These are phyloP conservation scores for Ogataea wickerhamii DNA, from an alignment of 805 yeast species.

Conservation along the genomic window DNA sequence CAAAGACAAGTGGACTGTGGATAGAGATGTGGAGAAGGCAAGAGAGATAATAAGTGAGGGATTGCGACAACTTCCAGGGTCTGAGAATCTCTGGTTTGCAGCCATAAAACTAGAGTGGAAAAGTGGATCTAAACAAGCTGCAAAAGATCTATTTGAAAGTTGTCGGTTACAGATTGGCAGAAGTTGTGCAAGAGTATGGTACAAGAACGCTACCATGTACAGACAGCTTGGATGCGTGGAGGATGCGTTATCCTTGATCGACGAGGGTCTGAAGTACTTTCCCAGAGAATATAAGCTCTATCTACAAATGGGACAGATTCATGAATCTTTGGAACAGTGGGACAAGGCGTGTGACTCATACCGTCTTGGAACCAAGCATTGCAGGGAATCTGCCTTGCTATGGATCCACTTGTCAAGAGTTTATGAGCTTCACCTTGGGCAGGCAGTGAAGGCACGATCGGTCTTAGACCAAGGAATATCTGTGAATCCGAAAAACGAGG, in stretches of 20 bases:
- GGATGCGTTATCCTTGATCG: constrained; percentile 38
- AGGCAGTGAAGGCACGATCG: constrained; percentile 62
- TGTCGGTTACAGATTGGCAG: constrained; percentile 11
- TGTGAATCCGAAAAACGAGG: constrained; percentile 44
- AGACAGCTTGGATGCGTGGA: constrained; percentile 37
- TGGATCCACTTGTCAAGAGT: constrained; percentile 54
- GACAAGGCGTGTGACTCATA: constrained; percentile 46
- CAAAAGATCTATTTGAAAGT: constrained; percentile 34
- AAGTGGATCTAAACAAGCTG: constrained; percentile 34
- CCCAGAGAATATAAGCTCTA: constrained; percentile 52
- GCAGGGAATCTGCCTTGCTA: constrained; percentile 42
- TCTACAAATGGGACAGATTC: constrained; percentile 61
- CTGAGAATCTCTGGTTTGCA: constrained; percentile 66
- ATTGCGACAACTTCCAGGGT: constrained; percentile 38
- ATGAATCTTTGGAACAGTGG: constrained; percentile 28
- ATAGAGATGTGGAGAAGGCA: constrained; percentile 48
- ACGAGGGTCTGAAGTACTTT: constrained; percentile 45
- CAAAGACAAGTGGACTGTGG: constrained; percentile 56
- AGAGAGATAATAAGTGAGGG: constrained; percentile 50
- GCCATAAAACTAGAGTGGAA: constrained; percentile 60
- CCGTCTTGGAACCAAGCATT: constrained; percentile 44
- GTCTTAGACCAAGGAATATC: constrained; percentile 63
- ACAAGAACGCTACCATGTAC: constrained; percentile 52
- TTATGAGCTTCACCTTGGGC: constrained; percentile 41
- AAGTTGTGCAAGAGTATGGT: constrained; percentile 53